These are phyloP conservation scores for Steccherinum ochraceum DNA, from an alignment of 768 basidiomycete species.

Conservation along the genomic window DNA sequence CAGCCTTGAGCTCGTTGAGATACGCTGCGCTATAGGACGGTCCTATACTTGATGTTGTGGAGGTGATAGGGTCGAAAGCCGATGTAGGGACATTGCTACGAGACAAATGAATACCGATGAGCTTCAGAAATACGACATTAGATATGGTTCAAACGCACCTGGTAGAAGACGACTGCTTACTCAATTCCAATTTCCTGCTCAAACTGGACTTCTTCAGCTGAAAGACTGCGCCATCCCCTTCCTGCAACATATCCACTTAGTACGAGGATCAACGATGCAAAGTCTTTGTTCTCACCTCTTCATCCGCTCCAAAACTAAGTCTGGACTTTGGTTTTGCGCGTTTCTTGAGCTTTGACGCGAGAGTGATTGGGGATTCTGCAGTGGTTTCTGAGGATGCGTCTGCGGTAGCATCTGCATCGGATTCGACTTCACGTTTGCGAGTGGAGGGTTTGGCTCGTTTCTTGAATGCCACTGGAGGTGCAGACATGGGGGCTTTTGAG, in stretches of 20 bases:
- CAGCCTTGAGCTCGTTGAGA: constrained; percentile 74
- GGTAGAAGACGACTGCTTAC: constrained; percentile 38
- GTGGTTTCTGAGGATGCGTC: constrained; percentile 23
- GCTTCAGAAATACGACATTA: neutral
- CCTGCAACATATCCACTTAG: constrained; percentile 34
- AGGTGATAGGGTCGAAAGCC: constrained; percentile 49
- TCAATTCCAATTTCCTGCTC: constrained; percentile 57
- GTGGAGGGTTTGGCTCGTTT: constrained; percentile 33
- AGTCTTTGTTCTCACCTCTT: constrained; percentile 41
- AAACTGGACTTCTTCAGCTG: constrained; percentile 77
- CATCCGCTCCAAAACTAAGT: constrained; percentile 72
- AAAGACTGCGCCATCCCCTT: constrained; percentile 58
- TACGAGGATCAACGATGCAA: constrained; percentile 8
- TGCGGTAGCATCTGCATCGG: constrained; percentile 8
- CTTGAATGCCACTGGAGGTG: constrained; percentile 36
- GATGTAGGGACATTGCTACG: constrained; percentile 36
- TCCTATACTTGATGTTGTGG: constrained; percentile 35
- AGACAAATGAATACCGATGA: neutral
- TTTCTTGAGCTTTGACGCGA: constrained; percentile 58
- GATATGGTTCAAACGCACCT: constrained; percentile 10
- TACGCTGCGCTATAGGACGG: constrained; percentile 70
- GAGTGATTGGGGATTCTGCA: constrained; percentile 50
- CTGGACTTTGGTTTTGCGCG: constrained; percentile 59
- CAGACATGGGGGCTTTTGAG: constrained; percentile 19
- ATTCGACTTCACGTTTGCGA: constrained; percentile 32